Evolutionary conservation across 1,139 yeast species (phyloP).

Genomic region (Geotrichum citri-aurantii): DNA sequence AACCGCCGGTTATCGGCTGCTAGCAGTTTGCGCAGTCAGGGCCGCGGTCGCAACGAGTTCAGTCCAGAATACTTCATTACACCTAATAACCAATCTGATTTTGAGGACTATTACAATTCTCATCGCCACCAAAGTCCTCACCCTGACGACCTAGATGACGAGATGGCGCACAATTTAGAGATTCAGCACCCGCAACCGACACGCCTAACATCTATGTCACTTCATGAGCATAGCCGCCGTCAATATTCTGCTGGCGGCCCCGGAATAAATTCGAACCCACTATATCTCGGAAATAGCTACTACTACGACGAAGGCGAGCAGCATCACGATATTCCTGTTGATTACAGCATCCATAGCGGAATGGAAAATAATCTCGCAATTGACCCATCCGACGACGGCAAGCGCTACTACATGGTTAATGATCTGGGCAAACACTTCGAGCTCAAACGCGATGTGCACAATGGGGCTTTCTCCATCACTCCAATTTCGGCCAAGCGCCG

Average conservation of each 20-base stretch:
- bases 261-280: background rate
- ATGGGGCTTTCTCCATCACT: background rate
- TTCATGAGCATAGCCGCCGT: background rate
- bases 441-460: background rate
- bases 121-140: background rate
- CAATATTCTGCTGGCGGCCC: background rate
- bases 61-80: background rate
- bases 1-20: background rate
- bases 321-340: slow-evolving; percentile 9
- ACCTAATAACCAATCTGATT: background rate
- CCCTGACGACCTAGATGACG: background rate
- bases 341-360: background rate
- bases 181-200: background rate
- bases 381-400: background rate
- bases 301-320: background rate
- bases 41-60: background rate
- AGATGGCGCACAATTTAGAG: background rate
- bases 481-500: background rate
- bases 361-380: background rate
- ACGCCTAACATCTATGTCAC: background rate
- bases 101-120: background rate
- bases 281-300: background rate
- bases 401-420: slow-evolving; percentile 1
- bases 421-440: slow-evolving; percentile 4
- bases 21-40: background rate